These are phyloP conservation scores for Elsinoe perseae DNA, from an alignment of 2,329 filamentous ascomycete species.

Conservation along the genomic window DNA sequence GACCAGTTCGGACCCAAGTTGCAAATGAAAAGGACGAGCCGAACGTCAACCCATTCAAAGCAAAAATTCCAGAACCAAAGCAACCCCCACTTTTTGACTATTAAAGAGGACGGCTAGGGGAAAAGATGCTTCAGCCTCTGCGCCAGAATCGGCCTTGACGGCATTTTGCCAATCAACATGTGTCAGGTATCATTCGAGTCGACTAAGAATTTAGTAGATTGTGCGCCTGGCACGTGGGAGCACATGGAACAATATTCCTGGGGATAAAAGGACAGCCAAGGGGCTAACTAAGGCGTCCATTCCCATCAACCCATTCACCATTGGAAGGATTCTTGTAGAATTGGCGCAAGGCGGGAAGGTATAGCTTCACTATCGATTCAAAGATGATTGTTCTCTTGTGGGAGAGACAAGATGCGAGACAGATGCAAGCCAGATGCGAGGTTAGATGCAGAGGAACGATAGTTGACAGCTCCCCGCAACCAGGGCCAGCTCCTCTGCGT, in stretches of 20 bases:
- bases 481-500: background rate
- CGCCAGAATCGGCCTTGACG: background rate
- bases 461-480: constrained; percentile 11
- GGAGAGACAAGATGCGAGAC: background rate
- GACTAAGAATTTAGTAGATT: background rate
- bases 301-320: background rate
- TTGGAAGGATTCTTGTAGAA: background rate
- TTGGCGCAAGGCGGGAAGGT: background rate
- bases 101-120: no score
- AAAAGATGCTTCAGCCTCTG: background rate
- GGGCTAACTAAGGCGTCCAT: background rate
- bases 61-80: constrained; percentile 11
- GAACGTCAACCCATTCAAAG: background rate
- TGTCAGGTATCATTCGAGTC: background rate
- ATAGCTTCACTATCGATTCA: background rate
- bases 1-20: background rate
- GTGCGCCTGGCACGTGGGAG: constrained; percentile 4
- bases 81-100: background rate
- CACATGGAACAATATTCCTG: background rate
- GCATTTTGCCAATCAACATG: constrained; percentile 1
- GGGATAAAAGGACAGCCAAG: background rate
- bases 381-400: background rate
- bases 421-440: background rate
- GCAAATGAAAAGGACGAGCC: background rate
- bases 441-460: constrained; percentile 4